Conservation (phyloP, 371 early-diverging fungal genomes). For the Mucor piriformis region DNA sequence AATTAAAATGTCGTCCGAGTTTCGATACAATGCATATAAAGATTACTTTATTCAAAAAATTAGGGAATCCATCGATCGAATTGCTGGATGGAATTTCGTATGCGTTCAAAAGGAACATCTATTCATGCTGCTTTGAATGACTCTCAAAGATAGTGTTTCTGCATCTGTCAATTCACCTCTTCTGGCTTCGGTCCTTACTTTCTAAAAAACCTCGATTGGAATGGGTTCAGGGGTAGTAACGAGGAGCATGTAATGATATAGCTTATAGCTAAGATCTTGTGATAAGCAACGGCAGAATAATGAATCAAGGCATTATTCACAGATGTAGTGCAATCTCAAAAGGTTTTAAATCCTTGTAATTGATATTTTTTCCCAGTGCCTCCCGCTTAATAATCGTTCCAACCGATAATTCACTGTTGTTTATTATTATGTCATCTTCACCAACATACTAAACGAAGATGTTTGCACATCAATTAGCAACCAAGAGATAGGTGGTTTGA, state of each 20-base stretch:
- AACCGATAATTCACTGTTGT: conserved; percentile 13
- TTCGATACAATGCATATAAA: too few species aligned
- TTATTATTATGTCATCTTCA: conserved; percentile 3
- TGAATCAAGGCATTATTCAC: conserved; percentile 9
- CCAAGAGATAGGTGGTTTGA: too few species aligned
- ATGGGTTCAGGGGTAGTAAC: neutral
- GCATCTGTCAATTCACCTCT: neutral
- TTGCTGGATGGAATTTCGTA: neutral
- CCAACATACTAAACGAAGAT: conserved; percentile 10
- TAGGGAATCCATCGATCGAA: neutral
- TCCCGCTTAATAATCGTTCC: conserved; percentile 14
- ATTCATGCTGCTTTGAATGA: neutral
- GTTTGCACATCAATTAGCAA: neutral
- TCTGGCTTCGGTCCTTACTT: neutral
- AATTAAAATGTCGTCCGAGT: too few species aligned
- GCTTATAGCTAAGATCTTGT: conserved; percentile 1
- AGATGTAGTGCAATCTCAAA: conserved; percentile 14
- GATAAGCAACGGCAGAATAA: conserved; percentile 5
- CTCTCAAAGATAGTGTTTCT: neutral
- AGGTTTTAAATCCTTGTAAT: conserved; percentile 12
- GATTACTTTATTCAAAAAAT: too few species aligned
- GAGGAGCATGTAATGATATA: conserved; percentile 1
- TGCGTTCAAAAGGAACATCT: neutral
- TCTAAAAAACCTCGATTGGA: neutral
- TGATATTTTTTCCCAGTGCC: conserved; percentile 11